Percentiles rank a stretch among this genome's conserved stretches.
Evolutionary conservation across 176 grass and related monocot species (phyloP).

Genomic region (Carex scoparia): DNA sequence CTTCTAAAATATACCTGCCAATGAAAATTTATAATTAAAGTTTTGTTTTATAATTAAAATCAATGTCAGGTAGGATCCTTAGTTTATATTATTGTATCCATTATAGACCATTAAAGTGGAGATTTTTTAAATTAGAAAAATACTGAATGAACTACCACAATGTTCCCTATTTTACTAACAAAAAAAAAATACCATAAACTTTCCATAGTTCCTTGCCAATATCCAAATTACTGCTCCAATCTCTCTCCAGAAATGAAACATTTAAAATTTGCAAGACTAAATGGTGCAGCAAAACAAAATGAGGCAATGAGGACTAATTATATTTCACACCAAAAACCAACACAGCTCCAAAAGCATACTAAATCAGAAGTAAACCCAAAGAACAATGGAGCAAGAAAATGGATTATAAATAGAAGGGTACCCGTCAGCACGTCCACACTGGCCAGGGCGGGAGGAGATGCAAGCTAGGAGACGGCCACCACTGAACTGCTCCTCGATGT

Average conservation of each 20-base stretch:
- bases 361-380: neutral
- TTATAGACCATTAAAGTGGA: neutral
- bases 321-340: neutral
- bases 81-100: neutral
- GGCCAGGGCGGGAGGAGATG: conserved; percentile 27
- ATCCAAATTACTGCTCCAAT: neutral
- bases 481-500: conserved; percentile 26
- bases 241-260: neutral
- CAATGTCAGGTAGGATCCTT: too few species aligned
- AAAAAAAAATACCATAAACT: neutral
- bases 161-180: neutral
- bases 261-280: neutral
- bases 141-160: neutral
- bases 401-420: neutral
- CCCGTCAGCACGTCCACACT: conserved; percentile 27
- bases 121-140: neutral
- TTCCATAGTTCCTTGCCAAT: neutral
- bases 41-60: neutral
- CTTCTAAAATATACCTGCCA: conserved; percentile 28
- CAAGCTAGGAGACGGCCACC: conserved; percentile 25
- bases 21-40: neutral
- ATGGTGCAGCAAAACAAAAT: neutral
- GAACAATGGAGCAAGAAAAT: neutral
- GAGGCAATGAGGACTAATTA: neutral
- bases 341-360: neutral